Conservation (phyloP, 208 protist species). For the Acanthamoeba polyphaga region DNA sequence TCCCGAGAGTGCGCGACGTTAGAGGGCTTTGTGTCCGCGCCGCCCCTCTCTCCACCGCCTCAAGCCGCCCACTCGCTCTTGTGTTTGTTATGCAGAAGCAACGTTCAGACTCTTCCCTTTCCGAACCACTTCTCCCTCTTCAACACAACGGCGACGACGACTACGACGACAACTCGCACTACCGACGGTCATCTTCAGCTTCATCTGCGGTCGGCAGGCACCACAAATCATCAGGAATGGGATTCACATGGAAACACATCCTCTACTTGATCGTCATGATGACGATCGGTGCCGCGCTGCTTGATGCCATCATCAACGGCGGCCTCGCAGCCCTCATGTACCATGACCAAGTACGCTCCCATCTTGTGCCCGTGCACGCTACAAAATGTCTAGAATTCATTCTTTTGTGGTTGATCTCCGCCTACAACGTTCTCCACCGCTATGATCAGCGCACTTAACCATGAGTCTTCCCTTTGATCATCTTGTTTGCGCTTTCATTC, state of each 20-base stretch:
- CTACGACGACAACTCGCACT: not conserved
- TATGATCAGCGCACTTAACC: not conserved
- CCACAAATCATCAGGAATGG: conserved; percentile 14
- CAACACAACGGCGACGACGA: not conserved
- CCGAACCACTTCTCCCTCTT: conserved; percentile 8
- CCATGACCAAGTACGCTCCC: not conserved
- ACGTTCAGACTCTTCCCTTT: conserved; percentile 5
- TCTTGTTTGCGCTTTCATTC: too few species aligned
- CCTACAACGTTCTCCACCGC: too few species aligned
- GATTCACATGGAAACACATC: conserved; percentile 51
- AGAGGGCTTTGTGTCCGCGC: not conserved
- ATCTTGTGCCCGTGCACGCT: not conserved
- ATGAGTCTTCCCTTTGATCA: too few species aligned
- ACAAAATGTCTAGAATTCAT: not conserved
- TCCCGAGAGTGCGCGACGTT: not conserved
- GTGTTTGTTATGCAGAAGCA: not conserved
- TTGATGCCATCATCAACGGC: conserved; percentile 43
- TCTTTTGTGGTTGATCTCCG: too few species aligned
- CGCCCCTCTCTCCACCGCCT: too few species aligned
- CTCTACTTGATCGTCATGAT: conserved; percentile 40
- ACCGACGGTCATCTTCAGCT: not conserved
- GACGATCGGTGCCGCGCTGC: conserved; percentile 15
- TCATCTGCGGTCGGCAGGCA: not conserved
- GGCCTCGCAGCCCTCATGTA: conserved; percentile 35
- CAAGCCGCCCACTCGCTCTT: not conserved